phyloP scores from a whole-genome alignment of 805 yeast species.

The Deakozyma indianensis region DNA sequence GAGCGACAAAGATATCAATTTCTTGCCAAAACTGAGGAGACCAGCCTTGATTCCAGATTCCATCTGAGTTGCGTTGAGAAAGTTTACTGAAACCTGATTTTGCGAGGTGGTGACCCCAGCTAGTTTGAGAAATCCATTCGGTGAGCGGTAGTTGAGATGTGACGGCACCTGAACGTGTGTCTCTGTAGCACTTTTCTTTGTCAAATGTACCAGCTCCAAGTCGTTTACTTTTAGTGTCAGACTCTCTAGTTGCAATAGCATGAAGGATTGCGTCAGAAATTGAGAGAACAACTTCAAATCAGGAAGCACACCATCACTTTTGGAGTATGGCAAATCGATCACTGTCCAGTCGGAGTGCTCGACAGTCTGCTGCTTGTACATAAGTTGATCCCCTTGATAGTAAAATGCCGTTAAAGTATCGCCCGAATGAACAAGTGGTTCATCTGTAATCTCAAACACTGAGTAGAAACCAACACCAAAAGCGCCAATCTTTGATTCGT shows the following conservation, averaged over 20 bases:
- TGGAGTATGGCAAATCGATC: slow-evolving; percentile 23
- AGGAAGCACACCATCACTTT: slow-evolving; percentile 15
- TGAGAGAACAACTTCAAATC: slow-evolving; percentile 21
- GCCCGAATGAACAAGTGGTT: slow-evolving; percentile 48
- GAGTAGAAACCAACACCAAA: slow-evolving; percentile 45
- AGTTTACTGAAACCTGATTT: slow-evolving; percentile 17
- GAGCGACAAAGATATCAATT: slow-evolving; percentile 16
- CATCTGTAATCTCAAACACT: slow-evolving; percentile 70
- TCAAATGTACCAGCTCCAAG: slow-evolving; percentile 14
- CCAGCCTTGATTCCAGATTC: slow-evolving; percentile 12
- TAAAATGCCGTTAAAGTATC: slow-evolving; percentile 22
- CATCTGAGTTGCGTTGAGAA: slow-evolving; percentile 23
- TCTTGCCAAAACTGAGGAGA: slow-evolving; percentile 18
- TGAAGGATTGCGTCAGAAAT: slow-evolving; percentile 24
- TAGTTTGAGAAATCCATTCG: slow-evolving; percentile 15
- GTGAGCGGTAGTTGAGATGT: slow-evolving; percentile 12
- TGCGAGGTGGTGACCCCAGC: slow-evolving; percentile 12
- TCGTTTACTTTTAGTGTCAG: slow-evolving; percentile 19
- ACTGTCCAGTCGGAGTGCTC: slow-evolving; percentile 20
- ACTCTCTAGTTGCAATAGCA: slow-evolving; percentile 19
- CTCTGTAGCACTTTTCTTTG: slow-evolving; percentile 14
- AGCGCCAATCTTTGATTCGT: slow-evolving; percentile 28
- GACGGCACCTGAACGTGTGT: slow-evolving; percentile 12
- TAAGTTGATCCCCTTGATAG: slow-evolving; percentile 24
- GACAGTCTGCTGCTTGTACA: slow-evolving; percentile 16